phyloP scores from a whole-genome alignment of 495 filamentous ascomycete species.

The Cudoniella acicularis region DNA sequence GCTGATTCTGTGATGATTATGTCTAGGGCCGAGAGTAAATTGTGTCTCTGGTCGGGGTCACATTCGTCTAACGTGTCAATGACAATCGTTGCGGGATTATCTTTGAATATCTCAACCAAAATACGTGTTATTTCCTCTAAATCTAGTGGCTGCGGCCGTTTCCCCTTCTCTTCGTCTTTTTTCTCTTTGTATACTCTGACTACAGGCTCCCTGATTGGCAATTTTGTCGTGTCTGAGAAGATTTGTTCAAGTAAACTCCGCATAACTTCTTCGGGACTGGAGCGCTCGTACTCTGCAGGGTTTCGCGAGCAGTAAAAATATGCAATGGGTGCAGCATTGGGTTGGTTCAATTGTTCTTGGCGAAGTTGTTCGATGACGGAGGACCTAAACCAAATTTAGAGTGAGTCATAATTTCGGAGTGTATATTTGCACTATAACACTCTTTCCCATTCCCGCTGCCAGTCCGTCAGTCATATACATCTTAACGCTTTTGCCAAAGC shows the following conservation, averaged over 20 bases:
- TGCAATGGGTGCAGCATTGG: background rate
- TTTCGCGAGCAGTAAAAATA: background rate
- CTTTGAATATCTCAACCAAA: background rate
- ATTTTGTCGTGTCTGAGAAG: too few relatives aligned
- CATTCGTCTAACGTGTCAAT: slow-evolving; percentile 47
- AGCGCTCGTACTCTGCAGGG: background rate
- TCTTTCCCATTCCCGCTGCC: too few relatives aligned
- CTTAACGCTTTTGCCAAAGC: background rate
- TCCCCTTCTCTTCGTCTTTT: background rate
- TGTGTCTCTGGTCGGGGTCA: slow-evolving; percentile 25
- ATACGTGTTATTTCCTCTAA: background rate
- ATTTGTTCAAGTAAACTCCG: slow-evolving; percentile 9
- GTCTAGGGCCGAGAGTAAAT: slow-evolving; percentile 31
- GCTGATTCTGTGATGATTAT: background rate
- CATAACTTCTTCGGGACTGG: background rate
- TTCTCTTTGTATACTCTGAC: background rate
- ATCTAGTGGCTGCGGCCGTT: background rate
- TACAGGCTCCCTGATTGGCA: background rate
- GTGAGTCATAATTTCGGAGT: too few relatives aligned
- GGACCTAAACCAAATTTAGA: too few relatives aligned
- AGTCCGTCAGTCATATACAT: too few relatives aligned
- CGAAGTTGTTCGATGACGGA: background rate
- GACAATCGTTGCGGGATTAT: slow-evolving; percentile 32
- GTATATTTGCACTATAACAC: too few relatives aligned
- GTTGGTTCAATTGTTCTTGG: background rate